These are phyloP conservation scores for Uronychia setigera DNA, from an alignment of 73 alveolate genomes.

Conservation along the genomic window DNA sequence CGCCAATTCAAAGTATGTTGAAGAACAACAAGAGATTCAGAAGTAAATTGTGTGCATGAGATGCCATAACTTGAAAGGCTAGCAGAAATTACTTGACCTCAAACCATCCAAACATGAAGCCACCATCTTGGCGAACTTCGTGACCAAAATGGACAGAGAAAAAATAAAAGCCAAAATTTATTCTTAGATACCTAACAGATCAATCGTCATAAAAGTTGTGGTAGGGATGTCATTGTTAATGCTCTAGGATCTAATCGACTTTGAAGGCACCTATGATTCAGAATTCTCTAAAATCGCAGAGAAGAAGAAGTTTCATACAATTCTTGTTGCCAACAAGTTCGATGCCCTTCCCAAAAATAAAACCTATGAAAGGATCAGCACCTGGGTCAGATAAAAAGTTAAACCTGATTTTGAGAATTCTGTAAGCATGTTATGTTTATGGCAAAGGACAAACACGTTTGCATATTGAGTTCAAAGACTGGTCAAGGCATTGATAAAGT, in stretches of 20 bases:
- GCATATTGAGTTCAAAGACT: slow-evolving; percentile 53
- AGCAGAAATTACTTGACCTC: background rate
- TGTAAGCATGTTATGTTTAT: slow-evolving; percentile 8
- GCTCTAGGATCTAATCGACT: slow-evolving; percentile 53
- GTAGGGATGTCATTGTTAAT: background rate
- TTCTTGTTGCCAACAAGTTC: slow-evolving; percentile 62
- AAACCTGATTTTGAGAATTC: slow-evolving; percentile 15
- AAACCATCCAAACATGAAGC: background rate
- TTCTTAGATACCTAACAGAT: slow-evolving; percentile 26
- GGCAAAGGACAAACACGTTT: slow-evolving; percentile 9
- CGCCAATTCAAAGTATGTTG: background rate
- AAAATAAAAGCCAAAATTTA: slow-evolving; percentile 17
- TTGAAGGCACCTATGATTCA: slow-evolving; percentile 58
- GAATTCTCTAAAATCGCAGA: slow-evolving; percentile 51
- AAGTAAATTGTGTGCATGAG: slow-evolving; percentile 11
- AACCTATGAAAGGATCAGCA: slow-evolving; percentile 22
- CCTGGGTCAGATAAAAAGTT: slow-evolving; percentile 51
- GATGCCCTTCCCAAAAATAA: slow-evolving; percentile 63
- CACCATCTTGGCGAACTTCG: slow-evolving; percentile 15
- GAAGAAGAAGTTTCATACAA: slow-evolving; percentile 26
- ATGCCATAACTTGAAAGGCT: slow-evolving; percentile 11
- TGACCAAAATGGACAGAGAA: slow-evolving; percentile 37
- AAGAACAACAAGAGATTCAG: background rate
- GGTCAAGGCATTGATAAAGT: slow-evolving; percentile 62
- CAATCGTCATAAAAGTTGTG: slow-evolving; percentile 48